Base-by-base conservation (phyloP, 805 yeast genomes). In the Cyberlindnera veronae region DNA sequence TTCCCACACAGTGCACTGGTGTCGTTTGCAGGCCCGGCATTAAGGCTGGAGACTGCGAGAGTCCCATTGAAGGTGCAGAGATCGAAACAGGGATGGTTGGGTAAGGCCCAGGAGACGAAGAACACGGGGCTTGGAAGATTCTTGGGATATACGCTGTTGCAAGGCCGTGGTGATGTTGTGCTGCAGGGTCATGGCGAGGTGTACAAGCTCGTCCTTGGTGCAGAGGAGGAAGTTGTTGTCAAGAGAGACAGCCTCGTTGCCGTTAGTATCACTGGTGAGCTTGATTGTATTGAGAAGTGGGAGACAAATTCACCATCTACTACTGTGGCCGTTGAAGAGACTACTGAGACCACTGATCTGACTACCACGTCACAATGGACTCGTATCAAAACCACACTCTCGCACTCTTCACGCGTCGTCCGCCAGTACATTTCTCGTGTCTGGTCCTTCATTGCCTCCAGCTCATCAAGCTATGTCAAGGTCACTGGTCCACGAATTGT, bases 131-230 rank as follows among this genome's bases (percentile, higher is more conserved):
- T 40, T 17, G 23, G 33, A 28, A 58, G 57, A 23, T 9, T 24
- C 16, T 38, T 61, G 11, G 79, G 79, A 0, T 79, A 69, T 51
- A 62, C 70, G 0, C 60, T 74, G 27, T 47, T 77, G 6, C 68
- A 73, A 19, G 85, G 86, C 1, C 64, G 85, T 44, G 86, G 86
- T 0, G 71, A 67, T 36, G 67, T 67, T 3, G 77, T 79, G 1
- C 47, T 80, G 13, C 72, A 68, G 13, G 84, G 83, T 1, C 61
- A 64, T 18, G 84, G 85, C 0, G 66, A 74, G 11, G 57, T 79
- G 17, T 77, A 76, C 54, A 69, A 67, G 43, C 59, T 77, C 13
- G 62, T 62, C 23, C 55, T 79, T 18, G 61, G 51, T 3, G 68
- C 62, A 14, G 68, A 57, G 17, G 84, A 79, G 46, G 72, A 72